Percentiles rank a stretch among this genome's conserved stretches.
Conservation (phyloP, 108 stramenopile genomes). For the Skeletonema marinoi region DNA sequence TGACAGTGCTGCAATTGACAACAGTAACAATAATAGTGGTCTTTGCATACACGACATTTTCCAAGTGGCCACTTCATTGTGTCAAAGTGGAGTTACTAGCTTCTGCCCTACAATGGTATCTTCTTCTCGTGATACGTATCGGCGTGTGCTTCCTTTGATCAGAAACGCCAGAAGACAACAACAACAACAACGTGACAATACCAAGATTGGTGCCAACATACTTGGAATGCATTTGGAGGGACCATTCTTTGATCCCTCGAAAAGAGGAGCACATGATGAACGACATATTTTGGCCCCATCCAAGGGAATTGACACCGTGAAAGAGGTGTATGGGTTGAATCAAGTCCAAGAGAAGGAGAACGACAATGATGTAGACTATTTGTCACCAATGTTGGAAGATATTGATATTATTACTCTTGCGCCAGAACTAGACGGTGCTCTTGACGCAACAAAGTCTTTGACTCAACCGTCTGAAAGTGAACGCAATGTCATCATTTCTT, state of each 20-base stretch:
- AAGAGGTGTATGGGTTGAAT: slow-evolving; percentile 19
- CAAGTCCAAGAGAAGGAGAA: background rate
- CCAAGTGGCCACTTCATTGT: slow-evolving; percentile 12
- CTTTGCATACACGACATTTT: slow-evolving; percentile 24
- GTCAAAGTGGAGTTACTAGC: slow-evolving; percentile 46
- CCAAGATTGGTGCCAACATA: slow-evolving; percentile 25
- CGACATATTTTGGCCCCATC: slow-evolving; percentile 30
- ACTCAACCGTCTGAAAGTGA: background rate
- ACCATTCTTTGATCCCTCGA: slow-evolving; percentile 51
- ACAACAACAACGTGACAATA: background rate
- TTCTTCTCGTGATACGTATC: slow-evolving; percentile 34
- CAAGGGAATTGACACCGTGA: slow-evolving; percentile 16
- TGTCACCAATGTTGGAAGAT: slow-evolving; percentile 5
- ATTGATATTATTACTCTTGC: slow-evolving; percentile 60
- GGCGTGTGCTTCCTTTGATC: slow-evolving; percentile 12
- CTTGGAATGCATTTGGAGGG: slow-evolving; percentile 67
- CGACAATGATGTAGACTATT: background rate
- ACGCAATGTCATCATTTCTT: slow-evolving; percentile 40
- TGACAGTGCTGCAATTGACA: background rate
- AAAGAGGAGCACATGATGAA: slow-evolving; percentile 56
- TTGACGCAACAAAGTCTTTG: slow-evolving; percentile 27
- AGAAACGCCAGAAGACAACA: background rate
- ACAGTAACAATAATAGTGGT: background rate
- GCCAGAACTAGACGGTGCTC: slow-evolving; percentile 54
- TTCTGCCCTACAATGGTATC: slow-evolving; percentile 64